Conservation (phyloP, 805 yeast species). For the Candida manassasensis region DNA sequence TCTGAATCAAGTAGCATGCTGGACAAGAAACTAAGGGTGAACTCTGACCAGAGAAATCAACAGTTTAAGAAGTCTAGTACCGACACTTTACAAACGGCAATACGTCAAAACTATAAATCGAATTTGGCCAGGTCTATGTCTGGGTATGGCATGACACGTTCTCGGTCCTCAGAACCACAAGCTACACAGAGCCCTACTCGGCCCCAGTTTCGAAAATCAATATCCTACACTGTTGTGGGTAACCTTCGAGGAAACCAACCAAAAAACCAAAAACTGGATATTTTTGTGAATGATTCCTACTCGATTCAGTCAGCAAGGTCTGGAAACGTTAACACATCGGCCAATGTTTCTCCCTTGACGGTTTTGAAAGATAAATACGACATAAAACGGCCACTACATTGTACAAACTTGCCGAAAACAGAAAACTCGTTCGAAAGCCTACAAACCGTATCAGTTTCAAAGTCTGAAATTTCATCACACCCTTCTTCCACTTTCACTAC, state of each 20-base stretch:
- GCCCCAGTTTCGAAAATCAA: slow-evolving; percentile 12
- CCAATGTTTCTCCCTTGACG: slow-evolving; percentile 24
- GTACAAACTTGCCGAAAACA: slow-evolving; percentile 9
- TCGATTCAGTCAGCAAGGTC: background rate
- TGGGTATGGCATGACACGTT: slow-evolving; percentile 2
- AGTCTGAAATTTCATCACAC: no score
- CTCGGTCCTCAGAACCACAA: background rate
- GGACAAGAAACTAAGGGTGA: no score
- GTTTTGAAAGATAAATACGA: slow-evolving; percentile 24
- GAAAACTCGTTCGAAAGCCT: slow-evolving; percentile 18
- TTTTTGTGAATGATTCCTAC: background rate
- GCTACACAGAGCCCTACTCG: slow-evolving; percentile 1
- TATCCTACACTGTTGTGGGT: slow-evolving; percentile 5
- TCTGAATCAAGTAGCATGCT: no score
- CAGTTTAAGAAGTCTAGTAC: no score
- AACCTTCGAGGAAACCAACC: background rate
- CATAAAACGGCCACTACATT: slow-evolving; percentile 15
- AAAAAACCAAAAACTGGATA: background rate
- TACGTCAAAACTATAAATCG: slow-evolving; percentile 9
- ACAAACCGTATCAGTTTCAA: no score
- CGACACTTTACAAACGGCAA: slow-evolving; percentile 11
- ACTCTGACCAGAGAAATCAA: no score
- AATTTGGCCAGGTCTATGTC: slow-evolving; percentile 10
- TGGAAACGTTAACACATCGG: background rate
- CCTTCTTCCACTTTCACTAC: no score